These are phyloP conservation scores for Sphagnum tenellum DNA, from an alignment of 225 moss, liverwort and hornwort species.

Conservation along the genomic window DNA sequence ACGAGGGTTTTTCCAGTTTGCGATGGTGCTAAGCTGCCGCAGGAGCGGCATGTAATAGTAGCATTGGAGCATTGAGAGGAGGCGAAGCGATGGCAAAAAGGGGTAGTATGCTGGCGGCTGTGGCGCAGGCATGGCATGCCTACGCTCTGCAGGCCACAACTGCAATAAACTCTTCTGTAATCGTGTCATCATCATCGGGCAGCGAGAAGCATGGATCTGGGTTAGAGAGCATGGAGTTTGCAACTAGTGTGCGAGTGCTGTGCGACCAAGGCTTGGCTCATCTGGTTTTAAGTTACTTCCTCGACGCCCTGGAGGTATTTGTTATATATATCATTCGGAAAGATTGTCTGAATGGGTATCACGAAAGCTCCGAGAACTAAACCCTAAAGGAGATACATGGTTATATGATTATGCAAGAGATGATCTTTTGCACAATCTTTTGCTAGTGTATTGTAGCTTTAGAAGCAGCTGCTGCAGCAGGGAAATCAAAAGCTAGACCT, in stretches of 20 bases:
- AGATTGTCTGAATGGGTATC: background rate
- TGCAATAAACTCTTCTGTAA: slow-evolving; percentile 4
- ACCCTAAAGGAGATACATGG: too few relatives aligned
- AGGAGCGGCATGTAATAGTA: too few relatives aligned
- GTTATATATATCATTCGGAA: too few relatives aligned
- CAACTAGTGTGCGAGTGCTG: slow-evolving; percentile 52
- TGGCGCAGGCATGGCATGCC: slow-evolving; percentile 48
- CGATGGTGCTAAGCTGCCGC: too few relatives aligned
- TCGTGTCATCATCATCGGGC: background rate
- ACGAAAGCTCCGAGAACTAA: too few relatives aligned
- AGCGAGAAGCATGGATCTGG: slow-evolving; percentile 14
- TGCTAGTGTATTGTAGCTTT: too few relatives aligned
- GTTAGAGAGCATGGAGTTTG: slow-evolving; percentile 41
- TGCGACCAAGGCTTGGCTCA: slow-evolving; percentile 77
- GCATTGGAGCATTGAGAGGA: too few relatives aligned
- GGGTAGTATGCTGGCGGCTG: slow-evolving; percentile 21
- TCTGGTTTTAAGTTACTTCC: slow-evolving; percentile 76
- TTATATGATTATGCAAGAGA: too few relatives aligned
- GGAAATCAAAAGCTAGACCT: too few relatives aligned
- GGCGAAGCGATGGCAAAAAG: slow-evolving; percentile 20
- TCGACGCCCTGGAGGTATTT: slow-evolving; percentile 79
- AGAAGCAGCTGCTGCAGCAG: too few relatives aligned
- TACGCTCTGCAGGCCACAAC: slow-evolving; percentile 26
- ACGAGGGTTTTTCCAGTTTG: too few relatives aligned
- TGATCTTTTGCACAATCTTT: too few relatives aligned